These are phyloP conservation scores for Hemileccinum rubropunctum DNA, from an alignment of 768 basidiomycete species.

Conservation along the genomic window DNA sequence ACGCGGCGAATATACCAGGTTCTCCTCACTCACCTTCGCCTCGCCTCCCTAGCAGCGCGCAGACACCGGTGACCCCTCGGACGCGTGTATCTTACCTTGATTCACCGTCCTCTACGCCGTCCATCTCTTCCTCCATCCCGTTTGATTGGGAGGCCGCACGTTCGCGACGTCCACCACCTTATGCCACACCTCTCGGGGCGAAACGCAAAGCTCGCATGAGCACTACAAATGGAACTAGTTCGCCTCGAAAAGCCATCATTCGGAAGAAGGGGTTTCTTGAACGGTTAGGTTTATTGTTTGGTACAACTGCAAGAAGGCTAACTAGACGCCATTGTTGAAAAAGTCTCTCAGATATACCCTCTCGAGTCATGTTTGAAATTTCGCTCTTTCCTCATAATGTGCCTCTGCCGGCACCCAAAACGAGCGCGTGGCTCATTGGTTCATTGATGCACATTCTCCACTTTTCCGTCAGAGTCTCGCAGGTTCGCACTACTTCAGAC, in stretches of 20 bases:
- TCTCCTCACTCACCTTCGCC: slow-evolving; percentile 43
- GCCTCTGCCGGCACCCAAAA: slow-evolving; percentile 65
- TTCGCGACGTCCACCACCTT: slow-evolving; percentile 68
- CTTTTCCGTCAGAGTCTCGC: slow-evolving; percentile 59
- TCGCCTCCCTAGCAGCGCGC: slow-evolving; percentile 28
- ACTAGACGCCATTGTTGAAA: slow-evolving; percentile 10
- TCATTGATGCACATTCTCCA: slow-evolving; percentile 65
- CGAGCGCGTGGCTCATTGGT: slow-evolving; percentile 65
- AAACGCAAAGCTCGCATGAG: slow-evolving; percentile 44
- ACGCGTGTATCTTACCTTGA: slow-evolving; percentile 52
- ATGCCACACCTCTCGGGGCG: slow-evolving; percentile 54
- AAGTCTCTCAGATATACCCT: slow-evolving; percentile 67
- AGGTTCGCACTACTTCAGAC: slow-evolving; percentile 54
- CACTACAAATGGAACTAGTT: slow-evolving; percentile 25
- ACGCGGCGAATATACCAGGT: slow-evolving; percentile 38
- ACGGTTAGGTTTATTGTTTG: slow-evolving; percentile 39
- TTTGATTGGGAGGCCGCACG: slow-evolving; percentile 89
- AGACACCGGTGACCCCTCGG: slow-evolving; percentile 45
- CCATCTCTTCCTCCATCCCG: slow-evolving; percentile 70
- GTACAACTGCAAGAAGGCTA: slow-evolving; percentile 7
- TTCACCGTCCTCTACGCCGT: slow-evolving; percentile 65
- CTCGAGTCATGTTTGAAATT: slow-evolving; percentile 73
- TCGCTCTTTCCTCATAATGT: slow-evolving; percentile 80
- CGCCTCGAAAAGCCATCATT: slow-evolving; percentile 50
- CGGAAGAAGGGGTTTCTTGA: slow-evolving; percentile 65